Conservation (phyloP, 352 stramenopile species). For the Pythium coloratum region DNA sequence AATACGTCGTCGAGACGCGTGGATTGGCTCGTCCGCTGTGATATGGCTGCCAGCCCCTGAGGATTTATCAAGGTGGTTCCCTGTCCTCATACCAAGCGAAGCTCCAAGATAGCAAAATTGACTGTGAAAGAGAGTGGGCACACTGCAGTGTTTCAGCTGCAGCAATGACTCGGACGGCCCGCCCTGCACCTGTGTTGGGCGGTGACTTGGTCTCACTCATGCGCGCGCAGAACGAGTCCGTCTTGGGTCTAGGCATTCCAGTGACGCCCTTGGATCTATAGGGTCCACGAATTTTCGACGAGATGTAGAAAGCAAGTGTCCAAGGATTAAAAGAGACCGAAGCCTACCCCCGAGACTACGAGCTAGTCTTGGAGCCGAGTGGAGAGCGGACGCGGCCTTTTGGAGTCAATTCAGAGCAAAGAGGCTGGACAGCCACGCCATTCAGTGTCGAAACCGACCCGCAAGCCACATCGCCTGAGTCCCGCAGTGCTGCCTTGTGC, state of each 20-base stretch:
- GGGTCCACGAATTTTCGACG: constrained; percentile 44
- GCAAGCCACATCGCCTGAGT: constrained; percentile 10
- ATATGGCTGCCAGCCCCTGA: too few species aligned
- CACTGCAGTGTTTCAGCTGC: too few species aligned
- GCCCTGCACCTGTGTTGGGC: too few species aligned
- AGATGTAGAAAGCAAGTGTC: constrained; percentile 69
- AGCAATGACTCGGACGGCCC: too few species aligned
- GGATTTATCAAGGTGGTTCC: too few species aligned
- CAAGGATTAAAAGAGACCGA: not conserved
- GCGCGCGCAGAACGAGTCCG: constrained; percentile 41
- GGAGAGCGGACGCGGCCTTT: not conserved
- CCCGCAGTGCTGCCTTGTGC: constrained; percentile 9
- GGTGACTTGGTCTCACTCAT: constrained; percentile 33
- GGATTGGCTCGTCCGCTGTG: too few species aligned
- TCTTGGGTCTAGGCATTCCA: constrained; percentile 9
- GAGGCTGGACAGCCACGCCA: not conserved
- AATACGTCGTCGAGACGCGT: too few species aligned
- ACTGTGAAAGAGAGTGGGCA: too few species aligned
- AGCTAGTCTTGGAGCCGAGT: not conserved
- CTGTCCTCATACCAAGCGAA: too few species aligned
- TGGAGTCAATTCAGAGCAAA: not conserved
- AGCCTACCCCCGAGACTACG: not conserved
- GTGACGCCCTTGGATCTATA: not conserved
- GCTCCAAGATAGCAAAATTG: too few species aligned
- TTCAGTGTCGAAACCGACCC: not conserved